Conservation (phyloP, 139 green algal genomes). For the Gonium pectorale region DNA sequence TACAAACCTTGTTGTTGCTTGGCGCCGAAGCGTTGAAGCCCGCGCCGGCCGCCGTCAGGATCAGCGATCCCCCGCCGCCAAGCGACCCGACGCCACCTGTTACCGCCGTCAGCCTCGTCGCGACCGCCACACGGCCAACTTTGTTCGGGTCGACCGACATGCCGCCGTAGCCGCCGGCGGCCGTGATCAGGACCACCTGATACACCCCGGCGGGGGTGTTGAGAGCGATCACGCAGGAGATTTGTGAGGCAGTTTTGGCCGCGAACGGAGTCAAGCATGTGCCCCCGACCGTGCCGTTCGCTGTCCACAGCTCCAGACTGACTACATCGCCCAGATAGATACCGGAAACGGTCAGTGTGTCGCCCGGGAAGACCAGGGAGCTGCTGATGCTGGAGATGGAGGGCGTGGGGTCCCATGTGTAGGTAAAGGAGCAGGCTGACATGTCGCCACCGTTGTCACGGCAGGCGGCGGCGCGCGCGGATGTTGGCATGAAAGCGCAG, state of each 20-base stretch:
- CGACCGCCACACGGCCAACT: not conserved
- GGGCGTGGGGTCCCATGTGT: slow-evolving; percentile 3
- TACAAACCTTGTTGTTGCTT: slow-evolving; percentile 23
- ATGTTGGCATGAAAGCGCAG: not conserved
- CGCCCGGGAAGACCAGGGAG: not conserved
- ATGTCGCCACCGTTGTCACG: not conserved
- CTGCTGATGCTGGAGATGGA: not conserved
- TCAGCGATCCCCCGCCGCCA: slow-evolving; percentile 13
- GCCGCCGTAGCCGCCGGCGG: not conserved
- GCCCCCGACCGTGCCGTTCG: not conserved
- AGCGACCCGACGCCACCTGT: slow-evolving; percentile 18
- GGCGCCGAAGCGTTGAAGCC: not conserved
- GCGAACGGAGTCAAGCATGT: not conserved
- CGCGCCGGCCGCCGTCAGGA: not conserved
- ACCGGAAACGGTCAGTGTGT: not conserved
- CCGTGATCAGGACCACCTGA: not conserved
- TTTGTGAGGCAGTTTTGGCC: no score
- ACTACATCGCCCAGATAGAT: not conserved
- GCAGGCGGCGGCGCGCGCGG: not conserved
- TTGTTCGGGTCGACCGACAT: not conserved
- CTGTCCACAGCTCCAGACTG: not conserved
- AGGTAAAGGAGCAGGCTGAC: not conserved
- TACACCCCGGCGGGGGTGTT: not conserved
- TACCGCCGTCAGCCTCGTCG: not conserved
- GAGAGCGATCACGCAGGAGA: no score